Conservation (phyloP, 2,329 filamentous ascomycete genomes). For the Ceratocystis colombiana region DNA sequence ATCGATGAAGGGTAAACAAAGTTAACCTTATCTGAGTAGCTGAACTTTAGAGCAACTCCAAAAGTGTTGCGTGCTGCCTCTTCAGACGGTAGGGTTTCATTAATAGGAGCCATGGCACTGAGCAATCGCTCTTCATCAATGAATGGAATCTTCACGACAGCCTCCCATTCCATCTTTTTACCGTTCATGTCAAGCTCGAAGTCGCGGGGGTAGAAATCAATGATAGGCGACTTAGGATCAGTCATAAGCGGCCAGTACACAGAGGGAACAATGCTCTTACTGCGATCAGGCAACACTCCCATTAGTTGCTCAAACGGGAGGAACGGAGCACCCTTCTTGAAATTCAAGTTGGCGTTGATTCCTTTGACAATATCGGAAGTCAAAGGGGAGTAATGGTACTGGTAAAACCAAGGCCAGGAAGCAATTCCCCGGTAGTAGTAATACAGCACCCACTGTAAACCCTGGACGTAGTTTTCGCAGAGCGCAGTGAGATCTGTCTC, state of each 20-base stretch:
- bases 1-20: constrained; percentile 82
- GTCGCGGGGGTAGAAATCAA: constrained; percentile 95
- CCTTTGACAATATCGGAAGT: constrained; percentile 92
- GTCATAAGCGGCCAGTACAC: constrained; percentile 93
- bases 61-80: constrained; percentile 82
- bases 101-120: constrained; percentile 74
- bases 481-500: constrained; percentile 65
- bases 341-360: constrained; percentile 75
- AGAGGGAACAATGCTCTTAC: constrained; percentile 85
- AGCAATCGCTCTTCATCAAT: constrained; percentile 86
- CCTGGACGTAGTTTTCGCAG: constrained; percentile 94
- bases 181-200: constrained; percentile 99
- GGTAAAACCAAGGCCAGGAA: constrained; percentile 98
- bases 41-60: constrained; percentile 86
- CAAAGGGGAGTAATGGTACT: constrained; percentile 94
- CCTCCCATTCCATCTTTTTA: constrained; percentile 99
- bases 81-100: constrained; percentile 62
- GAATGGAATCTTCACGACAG: constrained; percentile 97
- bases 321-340: constrained; percentile 91
- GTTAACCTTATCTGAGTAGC: constrained; percentile 65
- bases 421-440: constrained; percentile 97
- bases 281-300: constrained; percentile 94
- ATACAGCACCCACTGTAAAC: constrained; percentile 92
- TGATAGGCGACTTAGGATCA: constrained; percentile 76
- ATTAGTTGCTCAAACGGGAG: constrained; percentile 92